A percentile compares a stretch with the other conserved stretches of the same genome.
These are phyloP conservation scores for Maudiozyma saulgeensis DNA, from an alignment of 805 yeast genomes.

Conservation along the genomic window DNA sequence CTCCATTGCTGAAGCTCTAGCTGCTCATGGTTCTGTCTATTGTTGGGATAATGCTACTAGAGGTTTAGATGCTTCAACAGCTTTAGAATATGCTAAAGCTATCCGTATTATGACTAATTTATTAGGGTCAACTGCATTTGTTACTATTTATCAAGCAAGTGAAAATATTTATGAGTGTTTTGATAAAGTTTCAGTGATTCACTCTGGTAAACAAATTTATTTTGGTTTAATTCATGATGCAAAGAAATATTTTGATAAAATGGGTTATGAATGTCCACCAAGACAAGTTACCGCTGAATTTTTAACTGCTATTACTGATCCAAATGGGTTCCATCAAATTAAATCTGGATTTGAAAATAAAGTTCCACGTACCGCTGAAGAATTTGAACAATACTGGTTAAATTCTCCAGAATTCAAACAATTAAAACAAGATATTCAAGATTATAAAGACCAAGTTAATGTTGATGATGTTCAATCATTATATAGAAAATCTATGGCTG, in stretches of 20 bases:
- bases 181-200: constrained; percentile 45
- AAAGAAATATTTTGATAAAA: constrained; percentile 39
- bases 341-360: constrained; percentile 37
- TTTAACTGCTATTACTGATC: constrained; percentile 52
- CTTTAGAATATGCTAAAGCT: constrained; percentile 54
- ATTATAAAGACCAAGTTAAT: constrained; percentile 18
- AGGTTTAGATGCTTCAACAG: constrained; percentile 67
- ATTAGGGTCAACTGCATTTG: constrained; percentile 42
- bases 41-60: constrained; percentile 72
- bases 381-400: constrained; percentile 40
- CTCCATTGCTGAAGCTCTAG: constrained; percentile 68
- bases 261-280: constrained; percentile 50
- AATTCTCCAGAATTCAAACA: constrained; percentile 32
- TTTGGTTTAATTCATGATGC: constrained; percentile 45
- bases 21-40: constrained; percentile 46
- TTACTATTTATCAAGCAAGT: constrained; percentile 52
- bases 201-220: constrained; percentile 46
- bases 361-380: constrained; percentile 51
- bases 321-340: constrained; percentile 33
- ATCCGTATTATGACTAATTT: constrained; percentile 46
- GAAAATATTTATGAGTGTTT: constrained; percentile 46
- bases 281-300: constrained; percentile 57
- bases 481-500: constrained; percentile 25
- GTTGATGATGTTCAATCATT: constrained; percentile 29
- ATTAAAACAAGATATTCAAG: constrained; percentile 37